Conservation (phyloP, 1,284 basidiomycete species). For the Sanguinoderma infundibulare region DNA sequence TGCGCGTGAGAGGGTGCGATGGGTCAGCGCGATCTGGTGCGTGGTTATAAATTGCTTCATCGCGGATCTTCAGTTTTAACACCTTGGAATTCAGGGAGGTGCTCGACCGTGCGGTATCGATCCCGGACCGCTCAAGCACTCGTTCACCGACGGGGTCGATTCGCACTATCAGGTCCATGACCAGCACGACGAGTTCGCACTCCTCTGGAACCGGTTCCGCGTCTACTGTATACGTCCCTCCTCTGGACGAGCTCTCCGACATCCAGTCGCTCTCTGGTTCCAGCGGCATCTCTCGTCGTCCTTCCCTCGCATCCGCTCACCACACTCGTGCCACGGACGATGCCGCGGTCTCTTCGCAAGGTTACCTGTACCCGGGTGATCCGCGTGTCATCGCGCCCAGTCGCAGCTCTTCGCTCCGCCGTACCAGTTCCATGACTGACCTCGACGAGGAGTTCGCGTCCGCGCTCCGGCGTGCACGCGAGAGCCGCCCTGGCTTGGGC, state of each 20-base stretch:
- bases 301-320: slow-evolving; percentile 58
- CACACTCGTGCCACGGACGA: slow-evolving; percentile 72
- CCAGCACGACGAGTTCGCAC: slow-evolving; percentile 38
- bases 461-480: slow-evolving; percentile 49
- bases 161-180: slow-evolving; percentile 64
- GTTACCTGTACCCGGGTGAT: slow-evolving; percentile 71
- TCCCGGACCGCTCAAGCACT: slow-evolving; percentile 55
- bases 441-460: slow-evolving; percentile 70
- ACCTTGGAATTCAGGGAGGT: slow-evolving; percentile 60
- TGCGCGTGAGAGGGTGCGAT: slow-evolving; percentile 80
- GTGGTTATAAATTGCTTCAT: slow-evolving; percentile 34
- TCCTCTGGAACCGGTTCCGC: slow-evolving; percentile 56
- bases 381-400: slow-evolving; percentile 69
- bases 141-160: slow-evolving; percentile 76
- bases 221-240: slow-evolving; percentile 74
- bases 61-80: neutral
- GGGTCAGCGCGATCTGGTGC: slow-evolving; percentile 88
- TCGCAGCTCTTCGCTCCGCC: slow-evolving; percentile 60
- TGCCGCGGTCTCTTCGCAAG: slow-evolving; percentile 61
- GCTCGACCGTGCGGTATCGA: slow-evolving; percentile 50
- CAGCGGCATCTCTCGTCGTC: slow-evolving; percentile 44
- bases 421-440: slow-evolving; percentile 79
- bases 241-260: slow-evolving; percentile 69
- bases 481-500: slow-evolving; percentile 48
- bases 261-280: slow-evolving; percentile 49